Conservation (phyloP, 805 yeast species). For the Schwanniomyces pseudopolymorphus region DNA sequence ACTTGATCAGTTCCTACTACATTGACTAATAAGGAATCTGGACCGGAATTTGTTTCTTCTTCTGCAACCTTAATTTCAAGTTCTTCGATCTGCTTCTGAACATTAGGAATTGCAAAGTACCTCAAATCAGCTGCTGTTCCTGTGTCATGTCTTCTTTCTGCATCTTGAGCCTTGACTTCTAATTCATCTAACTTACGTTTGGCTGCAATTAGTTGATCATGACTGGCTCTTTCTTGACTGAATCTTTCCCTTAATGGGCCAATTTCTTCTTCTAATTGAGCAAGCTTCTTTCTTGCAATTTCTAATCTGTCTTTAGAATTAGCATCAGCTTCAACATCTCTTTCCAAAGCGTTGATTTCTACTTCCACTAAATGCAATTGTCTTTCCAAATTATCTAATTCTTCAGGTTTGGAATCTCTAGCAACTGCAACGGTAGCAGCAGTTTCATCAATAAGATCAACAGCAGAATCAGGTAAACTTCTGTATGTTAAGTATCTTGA, state of each 20-base stretch:
- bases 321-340: constrained; percentile 84
- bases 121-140: constrained; percentile 94
- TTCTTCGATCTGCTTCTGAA: constrained; percentile 69
- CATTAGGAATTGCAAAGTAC: constrained; percentile 96
- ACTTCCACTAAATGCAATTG: constrained; percentile 89
- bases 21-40: constrained; percentile 73
- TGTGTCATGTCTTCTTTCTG: constrained; percentile 95
- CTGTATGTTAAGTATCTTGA: constrained; percentile 90
- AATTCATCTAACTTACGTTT: constrained; percentile 90
- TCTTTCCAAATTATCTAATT: constrained; percentile 89
- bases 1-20: constrained; percentile 90
- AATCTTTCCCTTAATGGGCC: constrained; percentile 84
- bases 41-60: constrained; percentile 68
- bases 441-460: constrained; percentile 88
- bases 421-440: constrained; percentile 97
- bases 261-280: constrained; percentile 80
- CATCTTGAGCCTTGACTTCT: constrained; percentile 90
- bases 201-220: constrained; percentile 84
- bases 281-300: constrained; percentile 75
- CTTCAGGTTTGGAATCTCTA: constrained; percentile 97
- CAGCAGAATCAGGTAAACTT: constrained; percentile 92
- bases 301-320: constrained; percentile 84
- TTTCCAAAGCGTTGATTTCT: constrained; percentile 93
- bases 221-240: constrained; percentile 84
- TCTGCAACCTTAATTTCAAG: constrained; percentile 78